Evolutionary conservation across 176 grass and related monocot species (phyloP), one percentile per base, ranked within the genome.

Genomic region (Tuctoria greenei): DNA sequence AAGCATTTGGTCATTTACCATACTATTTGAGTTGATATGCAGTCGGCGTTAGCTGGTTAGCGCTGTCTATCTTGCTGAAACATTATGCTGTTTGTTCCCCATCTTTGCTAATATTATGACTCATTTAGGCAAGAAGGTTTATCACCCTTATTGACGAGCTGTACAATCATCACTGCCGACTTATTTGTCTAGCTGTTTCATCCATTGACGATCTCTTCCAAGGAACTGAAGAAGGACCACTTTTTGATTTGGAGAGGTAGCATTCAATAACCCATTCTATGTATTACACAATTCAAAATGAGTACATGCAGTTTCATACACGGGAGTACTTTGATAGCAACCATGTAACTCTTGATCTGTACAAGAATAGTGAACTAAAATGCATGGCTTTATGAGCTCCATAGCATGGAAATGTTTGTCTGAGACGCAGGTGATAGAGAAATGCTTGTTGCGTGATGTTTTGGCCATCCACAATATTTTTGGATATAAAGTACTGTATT

Each of bases 181-280:
- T 93, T 79, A 46, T 92, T 67, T 92, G 95, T 78, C 74, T 98
- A 69, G 86, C 95, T 55, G 10, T 76, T 67, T 79, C 79, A 90
- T 84, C 89, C 61, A 92, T 98, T 86, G 95, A 98, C 12, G 76
- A 98, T 84, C 81, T 94, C 54, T 98, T 98, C 87, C 89, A 94
- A 81, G 95, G 91, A 77, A 94, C 91, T 39, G 95, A 94, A 47
- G 95, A 94, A 82, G 95, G 95, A 81, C 71, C 87, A 41, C 89
- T 90, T 81, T 98, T 98, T 86, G 91, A 98, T 73, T 81, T 98
- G 61, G 95, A 98, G 78, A 98, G 95, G 95, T 91, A 90, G 76
- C 41, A 31, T 49, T 70, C 42, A 15, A 1, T 70, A 71, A 78
- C 6, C 20, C 20, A 51, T 67, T 50, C 40, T 12, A 18, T 28